Evolutionary conservation across 2,329 filamentous ascomycete species (phyloP).

Genomic region (Talaromyces sp.): DNA sequence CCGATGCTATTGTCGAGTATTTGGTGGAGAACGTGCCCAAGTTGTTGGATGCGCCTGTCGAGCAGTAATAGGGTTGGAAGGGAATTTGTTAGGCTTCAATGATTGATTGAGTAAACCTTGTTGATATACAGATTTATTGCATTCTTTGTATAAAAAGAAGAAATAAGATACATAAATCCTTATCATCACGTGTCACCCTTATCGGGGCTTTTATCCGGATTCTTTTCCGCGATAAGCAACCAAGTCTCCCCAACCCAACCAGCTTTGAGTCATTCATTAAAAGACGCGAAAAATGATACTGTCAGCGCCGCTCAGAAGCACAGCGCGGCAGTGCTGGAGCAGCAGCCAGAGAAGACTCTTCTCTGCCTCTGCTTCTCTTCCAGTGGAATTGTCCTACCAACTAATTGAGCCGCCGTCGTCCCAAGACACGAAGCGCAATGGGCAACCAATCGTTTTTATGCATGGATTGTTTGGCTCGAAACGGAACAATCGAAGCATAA

Average conservation of each 20-base stretch:
- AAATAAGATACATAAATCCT: background rate
- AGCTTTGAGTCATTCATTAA: background rate
- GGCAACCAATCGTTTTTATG: slow-evolving; percentile 73
- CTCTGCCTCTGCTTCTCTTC: slow-evolving; percentile 25
- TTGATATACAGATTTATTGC: background rate
- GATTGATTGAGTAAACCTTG: background rate
- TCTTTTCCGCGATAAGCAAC: slow-evolving; percentile 1
- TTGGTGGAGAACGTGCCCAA: slow-evolving; percentile 35
- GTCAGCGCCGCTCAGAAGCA: background rate
- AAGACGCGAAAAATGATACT: background rate
- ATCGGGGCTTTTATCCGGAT: background rate
- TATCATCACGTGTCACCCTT: background rate
- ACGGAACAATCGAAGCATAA: slow-evolving; percentile 89
- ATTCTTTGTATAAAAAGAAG: background rate
- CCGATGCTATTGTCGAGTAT: slow-evolving; percentile 40
- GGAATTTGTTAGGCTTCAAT: background rate
- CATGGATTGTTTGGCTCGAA: slow-evolving; percentile 94
- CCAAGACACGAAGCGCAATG: slow-evolving; percentile 20
- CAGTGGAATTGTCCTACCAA: slow-evolving; percentile 29
- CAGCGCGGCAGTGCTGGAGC: background rate
- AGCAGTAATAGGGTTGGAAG: slow-evolving; percentile 1
- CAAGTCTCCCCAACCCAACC: background rate
- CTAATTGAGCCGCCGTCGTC: slow-evolving; percentile 30
- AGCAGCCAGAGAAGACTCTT: slow-evolving; percentile 15
- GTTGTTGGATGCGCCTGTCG: slow-evolving; percentile 24